Conservation (phyloP, 768 basidiomycete species). For the Leccinum barrowsii region DNA sequence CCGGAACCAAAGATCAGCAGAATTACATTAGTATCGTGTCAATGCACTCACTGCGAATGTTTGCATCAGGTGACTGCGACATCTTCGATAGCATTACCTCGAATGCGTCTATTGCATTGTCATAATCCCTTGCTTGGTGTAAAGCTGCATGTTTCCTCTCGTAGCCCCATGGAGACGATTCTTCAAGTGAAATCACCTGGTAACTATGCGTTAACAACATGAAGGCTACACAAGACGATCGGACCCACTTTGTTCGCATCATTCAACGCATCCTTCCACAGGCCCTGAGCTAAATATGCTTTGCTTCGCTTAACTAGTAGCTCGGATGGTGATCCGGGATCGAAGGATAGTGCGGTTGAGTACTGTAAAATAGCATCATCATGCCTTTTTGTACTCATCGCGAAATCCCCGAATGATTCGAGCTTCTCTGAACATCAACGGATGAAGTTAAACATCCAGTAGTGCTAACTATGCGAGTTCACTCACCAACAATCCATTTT, state of each 20-base stretch:
- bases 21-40: background rate
- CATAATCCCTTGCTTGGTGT: background rate
- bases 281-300: background rate
- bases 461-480: background rate
- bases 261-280: background rate
- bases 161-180: constrained; percentile 1
- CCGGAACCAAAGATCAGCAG: background rate
- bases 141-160: constrained; percentile 1
- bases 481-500: background rate
- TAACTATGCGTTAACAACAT: background rate
- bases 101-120: background rate
- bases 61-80: background rate
- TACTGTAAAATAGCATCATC: background rate
- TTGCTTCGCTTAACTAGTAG: background rate
- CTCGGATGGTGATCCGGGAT: background rate
- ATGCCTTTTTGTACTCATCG: background rate
- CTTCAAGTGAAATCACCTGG: constrained; percentile 3
- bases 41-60: background rate
- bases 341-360: background rate
- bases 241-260: background rate
- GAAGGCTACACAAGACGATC: background rate
- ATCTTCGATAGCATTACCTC: constrained; percentile 3
- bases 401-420: background rate
- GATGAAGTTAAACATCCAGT: background rate
- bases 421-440: background rate